Evolutionary conservation across 345 rosid genomes (phyloP), one percentile per base, ranked within the genome.

Genomic region (Melastoma malabathricum): DNA sequence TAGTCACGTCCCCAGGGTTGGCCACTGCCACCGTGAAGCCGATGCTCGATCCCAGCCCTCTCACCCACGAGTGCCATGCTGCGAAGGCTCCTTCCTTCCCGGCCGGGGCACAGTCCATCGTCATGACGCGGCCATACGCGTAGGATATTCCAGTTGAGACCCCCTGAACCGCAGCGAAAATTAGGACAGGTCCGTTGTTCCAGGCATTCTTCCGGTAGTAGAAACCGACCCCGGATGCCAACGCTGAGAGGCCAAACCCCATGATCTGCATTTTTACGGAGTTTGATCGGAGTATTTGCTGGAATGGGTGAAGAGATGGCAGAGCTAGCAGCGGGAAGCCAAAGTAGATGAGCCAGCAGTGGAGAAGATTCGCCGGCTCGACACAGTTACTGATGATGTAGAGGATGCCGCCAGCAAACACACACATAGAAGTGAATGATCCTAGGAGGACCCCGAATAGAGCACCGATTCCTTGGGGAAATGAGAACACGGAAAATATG

Each of bases 51-150:
- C 67, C 67, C 18, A 51, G 15, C 18, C 51, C 56, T 7, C 48
- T 47, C 18, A 45, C 53, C 67, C 61, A 56, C 41, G 67, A 63
- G 34, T 44, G 54, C 67, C 61, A 63, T 13, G 18, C 61, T 23
- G 48, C 59, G 43, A 63, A 63, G 1, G 57, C 61, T 10, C 56
- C 67, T 38, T 63, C 67, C 57, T 56, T 56, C 41, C 61, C 67
- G 14, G 17, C 13, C 51, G 67, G 67, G 6, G 67, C 51, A 8
- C 56, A 45, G 47, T 63, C 52, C 57, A 63, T 13, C 38, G 57
- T 38, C 43, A 63, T 46, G 13, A 56, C 67, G 29, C 61, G 29
- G 7, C 61, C 55, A 17, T 27, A 63, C 13, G 67, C 61, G 3
- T 50, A 46, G 45, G 46, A 51, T 0, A 47, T 19, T n/a, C 67